Evolutionary conservation across 2,329 filamentous ascomycete species (phyloP).

Genomic region (Ophidiomyces ophidiicola): DNA sequence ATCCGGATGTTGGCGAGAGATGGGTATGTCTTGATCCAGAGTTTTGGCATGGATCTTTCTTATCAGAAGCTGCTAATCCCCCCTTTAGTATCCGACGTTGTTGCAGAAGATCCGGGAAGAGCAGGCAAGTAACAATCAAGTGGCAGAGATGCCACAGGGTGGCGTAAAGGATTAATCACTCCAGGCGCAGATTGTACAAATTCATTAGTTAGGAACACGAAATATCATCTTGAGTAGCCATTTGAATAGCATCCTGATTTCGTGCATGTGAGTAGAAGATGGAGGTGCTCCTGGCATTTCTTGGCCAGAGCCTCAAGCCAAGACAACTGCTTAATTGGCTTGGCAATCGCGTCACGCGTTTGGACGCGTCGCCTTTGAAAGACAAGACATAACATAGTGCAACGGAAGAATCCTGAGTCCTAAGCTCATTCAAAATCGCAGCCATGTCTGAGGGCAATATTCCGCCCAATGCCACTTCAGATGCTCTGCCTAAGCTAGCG

Average conservation of each 20-base stretch:
- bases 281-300: no score
- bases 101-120: constrained; percentile 45
- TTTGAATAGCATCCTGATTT: no score
- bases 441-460: constrained; percentile 12
- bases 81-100: constrained; percentile 46
- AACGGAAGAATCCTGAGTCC: neutral
- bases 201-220: constrained; percentile 4
- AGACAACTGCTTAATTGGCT: neutral
- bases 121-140: constrained; percentile 32
- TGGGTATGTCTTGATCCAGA: constrained; percentile 38
- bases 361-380: constrained; percentile 4
- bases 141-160: constrained; percentile 13
- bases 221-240: neutral
- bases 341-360: neutral
- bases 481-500: neutral
- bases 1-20: constrained; percentile 72
- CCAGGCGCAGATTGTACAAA: constrained; percentile 4
- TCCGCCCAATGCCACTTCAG: constrained; percentile 10
- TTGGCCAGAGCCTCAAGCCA: no score
- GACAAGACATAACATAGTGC: neutral
- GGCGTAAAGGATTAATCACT: neutral
- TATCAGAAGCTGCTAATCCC: neutral
- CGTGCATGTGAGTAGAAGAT: no score
- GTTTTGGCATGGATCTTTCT: constrained; percentile 1
- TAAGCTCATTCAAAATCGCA: neutral